phyloP scores from a whole-genome alignment of 768 basidiomycete species.

The Lactarius vividus region DNA sequence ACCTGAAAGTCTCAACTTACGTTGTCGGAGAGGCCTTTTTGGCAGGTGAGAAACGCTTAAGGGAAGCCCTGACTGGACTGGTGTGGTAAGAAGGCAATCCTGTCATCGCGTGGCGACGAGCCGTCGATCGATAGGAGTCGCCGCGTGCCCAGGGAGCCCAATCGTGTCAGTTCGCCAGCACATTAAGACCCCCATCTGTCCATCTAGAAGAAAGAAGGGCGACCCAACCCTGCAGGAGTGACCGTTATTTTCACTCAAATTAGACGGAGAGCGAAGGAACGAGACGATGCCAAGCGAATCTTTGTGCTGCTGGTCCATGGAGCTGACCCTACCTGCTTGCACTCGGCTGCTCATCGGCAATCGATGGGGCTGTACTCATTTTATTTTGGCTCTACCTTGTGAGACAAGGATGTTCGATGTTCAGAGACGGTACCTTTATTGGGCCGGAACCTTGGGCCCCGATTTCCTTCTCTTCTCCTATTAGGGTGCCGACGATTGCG shows the following conservation, averaged over 20 bases:
- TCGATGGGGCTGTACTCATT: not conserved
- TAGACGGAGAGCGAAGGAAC: not conserved
- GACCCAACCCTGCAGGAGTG: not conserved
- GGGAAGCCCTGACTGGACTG: not conserved
- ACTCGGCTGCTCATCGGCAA: not conserved
- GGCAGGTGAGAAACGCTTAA: not conserved
- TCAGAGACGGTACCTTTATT: not conserved
- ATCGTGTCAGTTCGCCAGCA: not conserved
- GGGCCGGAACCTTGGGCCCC: not conserved
- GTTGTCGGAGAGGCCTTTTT: not conserved
- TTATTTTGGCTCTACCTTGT: not conserved
- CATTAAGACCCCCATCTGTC: not conserved
- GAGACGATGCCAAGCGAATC: not conserved
- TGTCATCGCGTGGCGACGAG: not conserved
- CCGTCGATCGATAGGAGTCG: not conserved
- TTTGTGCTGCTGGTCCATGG: not conserved
- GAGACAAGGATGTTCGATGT: not conserved
- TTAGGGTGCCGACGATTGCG: not conserved
- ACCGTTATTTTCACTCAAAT: not conserved
- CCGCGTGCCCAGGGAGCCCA: not conserved
- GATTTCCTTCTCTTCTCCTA: not conserved
- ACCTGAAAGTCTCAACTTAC: not conserved
- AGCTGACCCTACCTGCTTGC: too few species aligned
- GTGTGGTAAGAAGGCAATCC: not conserved
- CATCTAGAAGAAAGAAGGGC: not conserved